Conservation (phyloP, 2,329 filamentous ascomycete species). For the Botrytis porri region DNA sequence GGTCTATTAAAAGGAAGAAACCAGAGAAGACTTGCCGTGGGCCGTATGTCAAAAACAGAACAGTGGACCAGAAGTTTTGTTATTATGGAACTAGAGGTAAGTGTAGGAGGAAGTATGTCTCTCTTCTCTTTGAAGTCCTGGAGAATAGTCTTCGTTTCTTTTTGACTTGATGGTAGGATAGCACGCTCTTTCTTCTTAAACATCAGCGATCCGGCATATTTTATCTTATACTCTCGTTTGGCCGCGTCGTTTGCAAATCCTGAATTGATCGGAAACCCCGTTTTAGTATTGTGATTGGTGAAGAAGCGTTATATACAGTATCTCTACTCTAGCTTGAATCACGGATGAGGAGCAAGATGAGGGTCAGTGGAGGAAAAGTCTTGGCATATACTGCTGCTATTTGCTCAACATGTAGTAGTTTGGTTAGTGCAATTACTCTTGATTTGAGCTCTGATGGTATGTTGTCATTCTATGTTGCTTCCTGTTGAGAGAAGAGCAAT, state of each 20-base stretch:
- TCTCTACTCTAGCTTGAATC: not conserved
- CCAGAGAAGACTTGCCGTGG: not conserved
- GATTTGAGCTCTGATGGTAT: conserved; percentile 17
- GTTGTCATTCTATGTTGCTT: not conserved
- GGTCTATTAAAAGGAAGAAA: not conserved
- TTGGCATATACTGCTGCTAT: conserved; percentile 21
- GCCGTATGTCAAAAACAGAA: not conserved
- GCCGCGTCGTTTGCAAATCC: conserved; percentile 7
- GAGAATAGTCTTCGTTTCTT: not conserved
- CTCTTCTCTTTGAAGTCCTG: not conserved
- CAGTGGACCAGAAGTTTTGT: conserved; percentile 15
- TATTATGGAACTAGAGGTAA: conserved; percentile 13
- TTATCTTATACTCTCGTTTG: conserved; percentile 19
- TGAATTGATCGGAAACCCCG: not conserved
- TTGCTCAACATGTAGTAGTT: conserved; percentile 14
- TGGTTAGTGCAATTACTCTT: conserved; percentile 18
- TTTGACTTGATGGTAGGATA: not conserved
- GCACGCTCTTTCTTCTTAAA: not conserved
- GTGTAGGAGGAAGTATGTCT: conserved; percentile 9
- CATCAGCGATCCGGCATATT: not conserved
- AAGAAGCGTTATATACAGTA: not conserved
- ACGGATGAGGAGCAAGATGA: conserved; percentile 16
- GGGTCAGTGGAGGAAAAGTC: conserved; percentile 13
- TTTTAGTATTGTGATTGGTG: not conserved
- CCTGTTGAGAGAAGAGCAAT: not conserved